Base-by-base conservation (phyloP, 169 alveolate species). In the Eimeria zaria region DNA sequence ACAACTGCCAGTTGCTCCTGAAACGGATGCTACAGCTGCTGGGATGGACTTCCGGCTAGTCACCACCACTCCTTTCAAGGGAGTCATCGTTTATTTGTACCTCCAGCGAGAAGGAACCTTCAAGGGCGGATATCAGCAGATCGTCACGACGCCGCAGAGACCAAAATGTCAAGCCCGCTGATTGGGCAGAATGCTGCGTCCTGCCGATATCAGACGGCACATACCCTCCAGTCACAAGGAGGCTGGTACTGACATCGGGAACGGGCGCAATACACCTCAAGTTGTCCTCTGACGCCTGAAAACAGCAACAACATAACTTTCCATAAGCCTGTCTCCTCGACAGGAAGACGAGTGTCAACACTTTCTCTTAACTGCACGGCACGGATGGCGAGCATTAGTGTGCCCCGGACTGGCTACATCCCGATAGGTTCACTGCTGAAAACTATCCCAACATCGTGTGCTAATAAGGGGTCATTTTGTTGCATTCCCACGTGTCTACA, bases 161-260 rank as follows among this genome's bases (percentile, higher is more conserved):
- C 96, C 96, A 93, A 51, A 93, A 80, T 44, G 96, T 93, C 33
- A 93, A 83, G 18, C 92, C 92, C 60, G 62, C 76, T 58, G 92
- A 33, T 85, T 78, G 80, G 24, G 91, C 71, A 24, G 96, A 64
- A 5, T 69, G 30, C 80, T 41, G 64, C 51, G 48, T 39, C 36
- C 39, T 39, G 53, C 84, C 39, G 12, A 24, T 14, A 33, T 46
- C 84, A n/a, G 69, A 44, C 53, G 84, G 62, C 7, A 71, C 39
- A 27, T 84, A 74, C 14, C 96, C 91, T 27, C 90, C 96, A 27
- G 96, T 91, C 71, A 73, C 96, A 27, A 91, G 81, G 69, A 91
- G 69, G 78, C 96, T 60, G 53, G 46, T 55, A 84, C 91, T 76
- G 71, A 76, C 39, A 89, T 91, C 96, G 30, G 96, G 84, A 62